Percentiles rank a stretch among this genome's conserved stretches.
phyloP scores from a whole-genome alignment of 495 filamentous ascomycete genomes.

The Lindgomyces ingoldianus region DNA sequence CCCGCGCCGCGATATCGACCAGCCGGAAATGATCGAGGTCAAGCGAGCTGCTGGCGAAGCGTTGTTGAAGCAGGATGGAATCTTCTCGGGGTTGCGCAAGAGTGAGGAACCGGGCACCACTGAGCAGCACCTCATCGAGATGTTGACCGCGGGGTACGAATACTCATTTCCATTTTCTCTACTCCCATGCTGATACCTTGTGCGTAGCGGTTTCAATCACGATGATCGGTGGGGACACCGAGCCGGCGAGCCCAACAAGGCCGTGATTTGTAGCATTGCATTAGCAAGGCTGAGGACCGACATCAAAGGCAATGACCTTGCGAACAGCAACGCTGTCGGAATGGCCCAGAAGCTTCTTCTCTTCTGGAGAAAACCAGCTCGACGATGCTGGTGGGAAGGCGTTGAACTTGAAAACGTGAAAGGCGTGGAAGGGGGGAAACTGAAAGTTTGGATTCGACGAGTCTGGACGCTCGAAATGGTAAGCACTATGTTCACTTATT shows the following conservation, averaged over 20 bases:
- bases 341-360: conserved; percentile 99
- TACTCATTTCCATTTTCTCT: neutral
- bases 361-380: conserved; percentile 96
- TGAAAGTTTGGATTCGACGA: conserved; percentile 97
- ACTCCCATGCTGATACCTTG: conserved; percentile 39
- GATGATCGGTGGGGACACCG: conserved; percentile 95
- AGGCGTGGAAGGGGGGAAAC: conserved; percentile 75
- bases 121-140: conserved; percentile 98
- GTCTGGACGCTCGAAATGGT: conserved; percentile 99
- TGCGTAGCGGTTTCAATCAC: conserved; percentile 83
- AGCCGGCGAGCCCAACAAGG: conserved; percentile 94
- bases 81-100: conserved; percentile 90
- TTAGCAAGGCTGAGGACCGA: conserved; percentile 91
- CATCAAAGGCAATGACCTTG: conserved; percentile 71
- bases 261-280: conserved; percentile 94
- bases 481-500: conserved; percentile 40
- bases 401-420: conserved; percentile 90
- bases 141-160: conserved; percentile 95
- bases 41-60: conserved; percentile 90
- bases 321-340: conserved; percentile 79
- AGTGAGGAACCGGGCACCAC: conserved; percentile 96
- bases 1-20: conserved; percentile 78
- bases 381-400: conserved; percentile 99
- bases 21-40: conserved; percentile 91
- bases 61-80: conserved; percentile 86